Base-by-base conservation (phyloP, 805 yeast genomes). In the Kluyveromyces wickerhamii region DNA sequence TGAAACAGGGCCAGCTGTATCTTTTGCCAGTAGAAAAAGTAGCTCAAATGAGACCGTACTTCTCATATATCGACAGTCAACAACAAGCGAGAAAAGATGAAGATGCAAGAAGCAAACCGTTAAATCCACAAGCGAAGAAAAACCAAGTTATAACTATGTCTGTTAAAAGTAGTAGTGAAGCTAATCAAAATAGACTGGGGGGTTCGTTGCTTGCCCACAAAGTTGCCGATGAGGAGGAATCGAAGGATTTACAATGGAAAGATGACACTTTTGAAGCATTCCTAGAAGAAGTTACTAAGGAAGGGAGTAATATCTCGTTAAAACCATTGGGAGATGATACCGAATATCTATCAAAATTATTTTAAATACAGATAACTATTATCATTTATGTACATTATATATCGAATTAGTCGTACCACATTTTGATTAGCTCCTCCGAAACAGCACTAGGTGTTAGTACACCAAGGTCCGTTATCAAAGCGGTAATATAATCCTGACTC, bases 381-480 rank as follows among this genome's bases (percentile, higher is more conserved):
- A 21, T 22, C 21, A 24, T 24, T 26, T 21, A 20, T 20, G 33
- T 18, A 19, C 23, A 29, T 29, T 24, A 24, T 13, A 24, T n/a
- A n/a, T n/a, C n/a, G n/a, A 11, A 6, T 57, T 57, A 88, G 59
- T 88, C 96, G 52, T 87, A 88, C 96, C 96, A 92, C 77, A 92
- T 86, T 62, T 92, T 92, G 57, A 92, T 92, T 59, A 92, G 71
- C 62, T 92, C 99, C 58, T 92, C 98, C n/a, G 95, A 81, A 14
- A 92, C 98, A 0, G 97, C 97, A 40, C 95, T 81, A 9, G 98
- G 96, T 5, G 99, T 92, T 46, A 92, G 69, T 1, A 92, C 96
- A 12, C 99, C 99, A 43, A 92, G 67, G 57, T 92, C 99, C 3
- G 98, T 89, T 40, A 92, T 86, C 45, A 92, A 70, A 3, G 97